A percentile compares a stretch with the other conserved stretches of the same genome.
Conservation (phyloP, 2,329 filamentous ascomycete genomes). For the Exophiala sp. region DNA sequence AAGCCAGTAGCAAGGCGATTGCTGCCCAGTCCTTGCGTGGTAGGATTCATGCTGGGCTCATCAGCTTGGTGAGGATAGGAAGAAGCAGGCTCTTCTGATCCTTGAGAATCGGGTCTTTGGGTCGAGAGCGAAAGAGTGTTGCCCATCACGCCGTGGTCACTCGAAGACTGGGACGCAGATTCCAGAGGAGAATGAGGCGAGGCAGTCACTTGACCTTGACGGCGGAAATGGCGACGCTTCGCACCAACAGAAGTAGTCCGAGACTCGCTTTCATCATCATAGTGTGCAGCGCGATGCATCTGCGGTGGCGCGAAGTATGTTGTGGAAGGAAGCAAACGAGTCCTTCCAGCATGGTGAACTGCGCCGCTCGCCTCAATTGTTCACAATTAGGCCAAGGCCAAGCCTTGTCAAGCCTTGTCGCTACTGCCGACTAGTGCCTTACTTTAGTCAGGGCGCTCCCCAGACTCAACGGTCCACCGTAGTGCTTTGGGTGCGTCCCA, state of each 20-base stretch:
- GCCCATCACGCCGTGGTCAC: conserved; percentile 5
- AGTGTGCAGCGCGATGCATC: conserved; percentile 32
- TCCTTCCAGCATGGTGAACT: neutral
- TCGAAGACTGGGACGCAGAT: neutral
- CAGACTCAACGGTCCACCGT: neutral
- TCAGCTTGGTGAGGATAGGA: neutral
- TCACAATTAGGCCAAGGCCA: neutral
- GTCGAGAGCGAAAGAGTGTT: conserved; percentile 1
- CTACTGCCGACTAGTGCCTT: neutral
- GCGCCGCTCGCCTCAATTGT: neutral
- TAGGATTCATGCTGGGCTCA: neutral
- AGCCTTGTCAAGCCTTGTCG: neutral
- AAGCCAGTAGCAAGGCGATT: conserved; percentile 27
- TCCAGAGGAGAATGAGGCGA: neutral
- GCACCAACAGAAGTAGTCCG: conserved; percentile 42
- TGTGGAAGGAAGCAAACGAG: neutral
- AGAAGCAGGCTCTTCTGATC: neutral
- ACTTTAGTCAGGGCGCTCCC: neutral
- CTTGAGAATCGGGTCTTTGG: neutral
- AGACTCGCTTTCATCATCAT: conserved; percentile 37
- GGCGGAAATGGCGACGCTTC: conserved; percentile 30
- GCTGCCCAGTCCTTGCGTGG: conserved; percentile 17
- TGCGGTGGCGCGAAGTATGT: neutral
- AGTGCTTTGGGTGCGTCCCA: neutral
- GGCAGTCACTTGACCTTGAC: conserved; percentile 17